These are phyloP conservation scores for Sisymbrium irio DNA, from an alignment of 345 rosid species.

Conservation along the genomic window DNA sequence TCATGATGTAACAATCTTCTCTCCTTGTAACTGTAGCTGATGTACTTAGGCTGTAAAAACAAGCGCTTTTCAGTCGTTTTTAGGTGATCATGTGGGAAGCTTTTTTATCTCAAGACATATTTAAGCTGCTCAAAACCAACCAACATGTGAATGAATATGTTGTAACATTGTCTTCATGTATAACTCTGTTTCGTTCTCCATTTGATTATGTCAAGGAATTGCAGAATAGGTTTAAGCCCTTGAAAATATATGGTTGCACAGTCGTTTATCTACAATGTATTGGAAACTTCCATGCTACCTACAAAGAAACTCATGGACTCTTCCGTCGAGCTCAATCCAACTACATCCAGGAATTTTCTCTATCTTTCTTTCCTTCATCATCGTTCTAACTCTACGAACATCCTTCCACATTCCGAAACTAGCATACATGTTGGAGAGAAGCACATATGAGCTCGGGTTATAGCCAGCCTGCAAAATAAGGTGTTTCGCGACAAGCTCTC, in stretches of 20 bases:
- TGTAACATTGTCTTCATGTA: slow-evolving; percentile 14
- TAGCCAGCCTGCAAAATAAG: slow-evolving; percentile 38
- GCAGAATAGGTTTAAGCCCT: not conserved
- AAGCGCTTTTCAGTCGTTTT: slow-evolving; percentile 6
- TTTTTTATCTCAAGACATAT: not conserved
- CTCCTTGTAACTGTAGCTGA: slow-evolving; percentile 31
- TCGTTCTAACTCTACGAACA: slow-evolving; percentile 43
- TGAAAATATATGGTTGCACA: not conserved
- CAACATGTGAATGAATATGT: slow-evolving; percentile 9
- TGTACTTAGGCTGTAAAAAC: slow-evolving; percentile 33
- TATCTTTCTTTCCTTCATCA: slow-evolving; percentile 52
- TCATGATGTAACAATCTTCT: slow-evolving; percentile 21
- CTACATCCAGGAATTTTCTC: slow-evolving; percentile 59
- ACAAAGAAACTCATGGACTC: slow-evolving; percentile 50
- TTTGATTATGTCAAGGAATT: slow-evolving; percentile 6
- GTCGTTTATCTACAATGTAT: slow-evolving; percentile 26
- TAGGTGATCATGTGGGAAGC: slow-evolving; percentile 11
- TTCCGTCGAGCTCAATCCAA: slow-evolving; percentile 55
- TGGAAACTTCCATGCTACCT: slow-evolving; percentile 27
- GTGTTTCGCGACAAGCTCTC: slow-evolving; percentile 43
- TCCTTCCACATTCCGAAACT: slow-evolving; percentile 51
- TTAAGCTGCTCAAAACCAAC: not conserved
- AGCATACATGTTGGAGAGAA: slow-evolving; percentile 58
- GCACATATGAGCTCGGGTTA: slow-evolving; percentile 46
- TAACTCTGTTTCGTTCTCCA: not conserved